A percentile compares a stretch with the other conserved stretches of the same genome.
Evolutionary conservation across 1,284 basidiomycete species (phyloP).

Genomic region (Mycena sp.): DNA sequence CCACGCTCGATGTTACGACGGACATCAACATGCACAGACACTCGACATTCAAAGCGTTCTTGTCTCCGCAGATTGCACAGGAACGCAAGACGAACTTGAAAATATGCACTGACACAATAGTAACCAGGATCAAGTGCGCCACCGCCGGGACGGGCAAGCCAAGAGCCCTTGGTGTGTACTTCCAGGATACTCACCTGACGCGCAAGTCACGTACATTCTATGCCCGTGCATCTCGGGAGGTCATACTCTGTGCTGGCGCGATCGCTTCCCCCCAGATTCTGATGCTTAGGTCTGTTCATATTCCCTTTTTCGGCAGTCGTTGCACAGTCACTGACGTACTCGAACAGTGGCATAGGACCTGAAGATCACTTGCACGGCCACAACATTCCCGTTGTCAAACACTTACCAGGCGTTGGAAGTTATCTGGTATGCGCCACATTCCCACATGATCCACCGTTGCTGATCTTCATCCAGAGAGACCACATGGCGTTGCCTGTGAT

Average conservation of each 20-base stretch:
- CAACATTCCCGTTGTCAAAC: neutral
- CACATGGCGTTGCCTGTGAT: neutral
- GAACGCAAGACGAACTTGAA: neutral
- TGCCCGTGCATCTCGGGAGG: constrained; percentile 32
- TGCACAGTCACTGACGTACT: neutral
- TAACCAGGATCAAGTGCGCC: no score
- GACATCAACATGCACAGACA: neutral
- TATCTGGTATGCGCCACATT: constrained; percentile 6
- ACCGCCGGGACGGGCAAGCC: neutral
- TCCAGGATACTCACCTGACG: neutral
- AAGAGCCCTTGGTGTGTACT: neutral
- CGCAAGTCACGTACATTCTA: neutral
- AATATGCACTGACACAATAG: neutral
- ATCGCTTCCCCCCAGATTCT: constrained; percentile 38
- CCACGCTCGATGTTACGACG: neutral
- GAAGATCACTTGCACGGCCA: neutral
- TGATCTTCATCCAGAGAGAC: neutral
- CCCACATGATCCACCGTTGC: neutral
- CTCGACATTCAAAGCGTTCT: constrained; percentile 2
- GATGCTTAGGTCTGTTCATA: constrained; percentile 27
- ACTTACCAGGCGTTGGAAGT: constrained; percentile 22
- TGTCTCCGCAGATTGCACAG: neutral
- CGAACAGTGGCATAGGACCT: neutral
- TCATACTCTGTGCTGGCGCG: constrained; percentile 39
- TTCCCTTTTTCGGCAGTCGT: neutral